phyloP scores from a whole-genome alignment of 73 alveolate species.

The Paraurostyla sp. region DNA sequence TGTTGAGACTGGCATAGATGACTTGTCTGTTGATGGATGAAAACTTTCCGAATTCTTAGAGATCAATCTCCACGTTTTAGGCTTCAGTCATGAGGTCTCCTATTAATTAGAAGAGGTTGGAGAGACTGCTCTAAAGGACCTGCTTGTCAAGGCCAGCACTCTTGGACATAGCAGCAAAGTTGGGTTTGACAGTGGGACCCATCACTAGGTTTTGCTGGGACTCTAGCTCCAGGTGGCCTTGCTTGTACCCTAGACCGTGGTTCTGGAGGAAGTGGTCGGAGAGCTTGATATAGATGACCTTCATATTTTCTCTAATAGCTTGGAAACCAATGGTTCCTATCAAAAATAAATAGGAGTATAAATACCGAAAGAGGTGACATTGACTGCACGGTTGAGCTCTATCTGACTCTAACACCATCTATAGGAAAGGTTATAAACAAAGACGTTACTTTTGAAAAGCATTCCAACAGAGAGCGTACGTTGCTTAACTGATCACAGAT shows the following conservation, averaged over 20 bases:
- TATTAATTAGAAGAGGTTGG: conserved; percentile 73
- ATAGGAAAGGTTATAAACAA: background rate
- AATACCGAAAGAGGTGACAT: conserved; percentile 60
- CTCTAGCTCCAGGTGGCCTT: conserved; percentile 61
- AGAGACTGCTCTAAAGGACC: conserved; percentile 53
- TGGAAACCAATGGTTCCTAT: conserved; percentile 77
- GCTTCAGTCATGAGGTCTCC: conserved; percentile 75
- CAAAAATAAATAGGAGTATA: background rate
- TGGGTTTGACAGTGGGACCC: conserved; percentile 82
- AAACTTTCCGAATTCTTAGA: conserved; percentile 83
- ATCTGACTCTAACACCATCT: conserved; percentile 78
- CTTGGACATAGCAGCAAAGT: conserved; percentile 80
- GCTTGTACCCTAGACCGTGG: conserved; percentile 68
- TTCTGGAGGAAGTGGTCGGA: conserved; percentile 68
- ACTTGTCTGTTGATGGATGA: conserved; percentile 61
- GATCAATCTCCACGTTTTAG: conserved; percentile 81
- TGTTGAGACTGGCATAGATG: conserved; percentile 73
- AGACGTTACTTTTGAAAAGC: conserved; percentile 70
- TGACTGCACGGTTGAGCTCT: conserved; percentile 79
- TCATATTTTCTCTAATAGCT: conserved; percentile 68
- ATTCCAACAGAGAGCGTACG: conserved; percentile 71
- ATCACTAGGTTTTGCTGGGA: conserved; percentile 53
- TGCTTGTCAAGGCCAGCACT: conserved; percentile 73
- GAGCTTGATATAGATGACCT: conserved; percentile 63
- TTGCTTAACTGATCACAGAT: conserved; percentile 75